These are phyloP conservation scores for Scedosporium aurantiacum DNA, from an alignment of 2,329 filamentous ascomycete genomes.

Conservation along the genomic window DNA sequence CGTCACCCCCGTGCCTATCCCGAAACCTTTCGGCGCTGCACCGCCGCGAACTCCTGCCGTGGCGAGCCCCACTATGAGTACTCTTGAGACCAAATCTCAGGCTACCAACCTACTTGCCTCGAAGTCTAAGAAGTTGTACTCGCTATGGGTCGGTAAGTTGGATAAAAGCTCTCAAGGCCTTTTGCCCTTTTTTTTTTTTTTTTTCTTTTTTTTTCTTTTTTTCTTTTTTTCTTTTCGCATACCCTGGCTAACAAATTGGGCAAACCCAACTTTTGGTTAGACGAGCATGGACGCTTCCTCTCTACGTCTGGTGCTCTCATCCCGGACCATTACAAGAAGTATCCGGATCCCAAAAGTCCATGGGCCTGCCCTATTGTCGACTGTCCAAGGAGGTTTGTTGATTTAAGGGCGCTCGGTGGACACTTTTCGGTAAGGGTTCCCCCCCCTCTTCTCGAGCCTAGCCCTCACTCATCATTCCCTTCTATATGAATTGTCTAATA, in stretches of 20 bases:
- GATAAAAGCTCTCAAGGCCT: background rate
- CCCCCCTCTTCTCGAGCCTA: background rate
- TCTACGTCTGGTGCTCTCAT: constrained; percentile 18
- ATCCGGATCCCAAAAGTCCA: constrained; percentile 13
- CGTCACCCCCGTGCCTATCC: background rate
- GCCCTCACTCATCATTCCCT: background rate
- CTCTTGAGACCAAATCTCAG: background rate
- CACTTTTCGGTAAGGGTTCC: background rate
- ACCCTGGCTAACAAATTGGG: too few relatives aligned
- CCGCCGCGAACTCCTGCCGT: background rate
- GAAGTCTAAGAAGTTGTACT: background rate
- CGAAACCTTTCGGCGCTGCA: background rate
- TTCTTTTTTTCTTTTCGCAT: too few relatives aligned
- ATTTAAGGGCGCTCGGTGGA: background rate
- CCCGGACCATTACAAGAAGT: constrained; percentile 20
- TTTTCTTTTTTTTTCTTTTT: too few relatives aligned
- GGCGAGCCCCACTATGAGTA: background rate
- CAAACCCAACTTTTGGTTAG: too few relatives aligned
- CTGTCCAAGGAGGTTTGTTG: background rate
- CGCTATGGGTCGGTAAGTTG: background rate
- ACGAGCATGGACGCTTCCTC: background rate
- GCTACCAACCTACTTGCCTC: background rate
- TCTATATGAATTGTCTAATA: constrained; percentile 20
- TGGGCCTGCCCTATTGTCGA: constrained; percentile 25
- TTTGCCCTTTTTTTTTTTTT: too few relatives aligned